Conservation (phyloP, 148 eudicot species). For the Camellia granthamiana region DNA sequence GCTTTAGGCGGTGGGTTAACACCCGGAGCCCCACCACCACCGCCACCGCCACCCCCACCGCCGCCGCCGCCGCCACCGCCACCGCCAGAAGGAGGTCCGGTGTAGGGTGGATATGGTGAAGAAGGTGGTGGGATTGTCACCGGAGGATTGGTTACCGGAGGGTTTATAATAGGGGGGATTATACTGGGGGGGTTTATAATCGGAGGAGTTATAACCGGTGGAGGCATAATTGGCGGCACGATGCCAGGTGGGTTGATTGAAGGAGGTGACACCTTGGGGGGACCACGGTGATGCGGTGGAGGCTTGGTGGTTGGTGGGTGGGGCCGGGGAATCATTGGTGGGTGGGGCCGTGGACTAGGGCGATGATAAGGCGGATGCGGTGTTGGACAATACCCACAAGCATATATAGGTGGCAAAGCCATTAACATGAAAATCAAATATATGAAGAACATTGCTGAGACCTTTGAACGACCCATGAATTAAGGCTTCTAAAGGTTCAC, state of each 20-base stretch:
- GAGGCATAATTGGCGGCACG: conserved; percentile 27
- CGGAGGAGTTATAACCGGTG: conserved; percentile 22
- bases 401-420: conserved; percentile 57
- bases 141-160: conserved; percentile 16
- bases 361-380: conserved; percentile 49
- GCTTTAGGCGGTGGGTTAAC: conserved; percentile 26
- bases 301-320: conserved; percentile 27
- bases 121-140: conserved; percentile 39
- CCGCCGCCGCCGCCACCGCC: conserved; percentile 31
- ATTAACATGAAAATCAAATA: conserved; percentile 59
- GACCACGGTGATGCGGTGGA: conserved; percentile 26
- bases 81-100: conserved; percentile 24
- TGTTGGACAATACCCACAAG: conserved; percentile 55
- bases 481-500: conserved; percentile 3
- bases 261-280: conserved; percentile 22
- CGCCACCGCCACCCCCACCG: conserved; percentile 24
- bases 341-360: conserved; percentile 31
- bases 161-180: conserved; percentile 1
- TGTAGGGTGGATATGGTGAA: conserved; percentile 43
- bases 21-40: conserved; percentile 19
- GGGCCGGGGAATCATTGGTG: conserved; percentile 27
- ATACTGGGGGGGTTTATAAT: conserved; percentile 20
- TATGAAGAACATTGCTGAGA: conserved; percentile 42
- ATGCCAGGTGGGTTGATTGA: conserved; percentile 19
- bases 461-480: conserved; percentile 42